These are phyloP conservation scores for Codiaeum variegatum DNA, from an alignment of 441 rosid species.

Conservation along the genomic window DNA sequence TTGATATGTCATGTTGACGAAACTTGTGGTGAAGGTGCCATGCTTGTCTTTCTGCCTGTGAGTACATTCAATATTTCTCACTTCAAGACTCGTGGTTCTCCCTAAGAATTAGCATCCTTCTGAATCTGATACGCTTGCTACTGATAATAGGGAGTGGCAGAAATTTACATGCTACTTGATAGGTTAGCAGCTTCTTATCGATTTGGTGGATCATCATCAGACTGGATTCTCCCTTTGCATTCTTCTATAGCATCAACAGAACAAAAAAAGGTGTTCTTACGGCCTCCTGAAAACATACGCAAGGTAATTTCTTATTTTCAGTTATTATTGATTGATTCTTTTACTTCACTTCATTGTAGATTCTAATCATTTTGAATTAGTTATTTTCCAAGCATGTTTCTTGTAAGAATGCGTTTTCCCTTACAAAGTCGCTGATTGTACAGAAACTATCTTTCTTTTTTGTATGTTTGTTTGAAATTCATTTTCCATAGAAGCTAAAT, in stretches of 20 bases:
- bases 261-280: slow-evolving; percentile 69
- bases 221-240: slow-evolving; percentile 92
- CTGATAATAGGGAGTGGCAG: slow-evolving; percentile 65
- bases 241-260: slow-evolving; percentile 76
- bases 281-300: slow-evolving; percentile 70
- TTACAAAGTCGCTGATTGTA: neutral
- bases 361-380: neutral
- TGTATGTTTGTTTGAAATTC: neutral
- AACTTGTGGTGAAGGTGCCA: slow-evolving; percentile 72
- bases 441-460: neutral
- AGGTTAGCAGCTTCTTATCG: slow-evolving; percentile 75
- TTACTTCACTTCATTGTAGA: neutral
- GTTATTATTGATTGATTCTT: slow-evolving; percentile 8
- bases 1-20: slow-evolving; percentile 82
- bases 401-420: neutral
- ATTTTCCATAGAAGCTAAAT: neutral
- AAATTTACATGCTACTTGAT: slow-evolving; percentile 69
- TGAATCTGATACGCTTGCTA: slow-evolving; percentile 24
- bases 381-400: neutral
- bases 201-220: slow-evolving; percentile 75
- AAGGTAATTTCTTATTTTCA: slow-evolving; percentile 47
- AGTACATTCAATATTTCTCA: slow-evolving; percentile 28
- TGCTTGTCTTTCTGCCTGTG: slow-evolving; percentile 87
- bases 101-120: slow-evolving; percentile 11
- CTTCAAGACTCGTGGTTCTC: neutral